Conservation (phyloP, 2,329 filamentous ascomycete genomes). For the Fusarium subtropicale region DNA sequence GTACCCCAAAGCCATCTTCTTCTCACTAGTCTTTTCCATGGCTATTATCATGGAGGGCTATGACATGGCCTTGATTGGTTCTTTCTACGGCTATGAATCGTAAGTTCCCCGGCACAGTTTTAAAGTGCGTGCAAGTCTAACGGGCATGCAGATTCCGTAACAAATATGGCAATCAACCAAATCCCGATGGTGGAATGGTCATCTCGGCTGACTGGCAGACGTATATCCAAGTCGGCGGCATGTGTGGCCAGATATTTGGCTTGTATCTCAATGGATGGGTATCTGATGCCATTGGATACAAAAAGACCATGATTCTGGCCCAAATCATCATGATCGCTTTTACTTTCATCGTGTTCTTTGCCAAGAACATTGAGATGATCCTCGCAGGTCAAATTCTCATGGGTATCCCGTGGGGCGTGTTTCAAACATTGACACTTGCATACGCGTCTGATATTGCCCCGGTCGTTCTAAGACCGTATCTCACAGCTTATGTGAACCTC, state of each 20-base stretch:
- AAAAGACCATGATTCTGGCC: slow-evolving; percentile 67
- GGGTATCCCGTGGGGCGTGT: slow-evolving; percentile 66
- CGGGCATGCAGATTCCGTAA: slow-evolving; percentile 52
- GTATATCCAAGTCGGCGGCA: slow-evolving; percentile 54
- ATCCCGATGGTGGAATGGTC: slow-evolving; percentile 33
- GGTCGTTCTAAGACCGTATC: slow-evolving; percentile 61
- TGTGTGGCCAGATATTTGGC: slow-evolving; percentile 71
- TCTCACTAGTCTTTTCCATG: slow-evolving; percentile 57
- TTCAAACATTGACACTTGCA: slow-evolving; percentile 66
- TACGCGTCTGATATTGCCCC: slow-evolving; percentile 77
- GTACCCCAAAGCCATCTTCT: slow-evolving; percentile 57
- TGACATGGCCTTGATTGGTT: slow-evolving; percentile 56
- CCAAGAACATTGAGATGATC: slow-evolving; percentile 63
- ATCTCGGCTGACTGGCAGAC: slow-evolving; percentile 48
- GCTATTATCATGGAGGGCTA: slow-evolving; percentile 58
- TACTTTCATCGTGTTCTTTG: slow-evolving; percentile 70
- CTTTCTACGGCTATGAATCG: slow-evolving; percentile 56
- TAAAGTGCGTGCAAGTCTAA: neutral
- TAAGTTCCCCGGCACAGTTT: slow-evolving; percentile 4
- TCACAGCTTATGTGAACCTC: slow-evolving; percentile 62
- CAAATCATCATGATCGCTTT: slow-evolving; percentile 64
- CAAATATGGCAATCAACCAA: slow-evolving; percentile 58
- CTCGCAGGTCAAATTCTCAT: slow-evolving; percentile 68
- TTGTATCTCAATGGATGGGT: slow-evolving; percentile 70
- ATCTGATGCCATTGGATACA: slow-evolving; percentile 70